Base-by-base conservation (phyloP, 2,329 filamentous ascomycete species). In the Blastomyces parvus region DNA sequence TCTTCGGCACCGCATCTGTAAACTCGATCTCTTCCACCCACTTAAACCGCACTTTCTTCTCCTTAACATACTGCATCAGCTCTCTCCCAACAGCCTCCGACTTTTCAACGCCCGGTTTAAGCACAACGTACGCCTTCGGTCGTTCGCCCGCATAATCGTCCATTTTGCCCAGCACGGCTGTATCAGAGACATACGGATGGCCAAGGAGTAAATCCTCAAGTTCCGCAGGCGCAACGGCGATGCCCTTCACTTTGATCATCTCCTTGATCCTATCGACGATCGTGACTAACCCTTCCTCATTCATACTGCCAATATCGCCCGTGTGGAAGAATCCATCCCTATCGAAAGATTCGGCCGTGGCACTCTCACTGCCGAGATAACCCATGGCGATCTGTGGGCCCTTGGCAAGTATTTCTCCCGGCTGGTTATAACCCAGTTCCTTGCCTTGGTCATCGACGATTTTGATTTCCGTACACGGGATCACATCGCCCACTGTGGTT, bases 361-460 rank as follows among this genome's bases (percentile, higher is more conserved):
- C 82, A 40, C 76, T 72, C 0, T 74, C 66, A 56, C 83, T 82
- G 53, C 81, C 77, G 64, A 80, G 80, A 69, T 86, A 86, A 0
- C 82, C 82, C 11, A 75, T 77, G 3, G 82, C 80, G 1, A 85
- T 74, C 1, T 78, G 80, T 0, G 82, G 82, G 0, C 83, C 82
- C 9, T 81, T 74, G 5, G 83, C 74, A 67, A 81, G 83, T 2
- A 85, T 66, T 68, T 85, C 83, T 2, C 83, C 83, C 6, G 74
- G 73, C 0, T 78, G 73, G 27, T 77, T 74, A 60, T 77, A 82
- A 2, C 70, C 78, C 0, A 81, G 79, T 56, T 86, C 81, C 60
- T 84, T 82, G 0, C 74, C 78, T 1, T 80, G 70, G 14, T 85
- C 83, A 67, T 86, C 83, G 2, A 87, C 76, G 0, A 87, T 72